These are phyloP conservation scores for Ophiostoma montium DNA, from an alignment of 2,329 filamentous ascomycete species.

Conservation along the genomic window DNA sequence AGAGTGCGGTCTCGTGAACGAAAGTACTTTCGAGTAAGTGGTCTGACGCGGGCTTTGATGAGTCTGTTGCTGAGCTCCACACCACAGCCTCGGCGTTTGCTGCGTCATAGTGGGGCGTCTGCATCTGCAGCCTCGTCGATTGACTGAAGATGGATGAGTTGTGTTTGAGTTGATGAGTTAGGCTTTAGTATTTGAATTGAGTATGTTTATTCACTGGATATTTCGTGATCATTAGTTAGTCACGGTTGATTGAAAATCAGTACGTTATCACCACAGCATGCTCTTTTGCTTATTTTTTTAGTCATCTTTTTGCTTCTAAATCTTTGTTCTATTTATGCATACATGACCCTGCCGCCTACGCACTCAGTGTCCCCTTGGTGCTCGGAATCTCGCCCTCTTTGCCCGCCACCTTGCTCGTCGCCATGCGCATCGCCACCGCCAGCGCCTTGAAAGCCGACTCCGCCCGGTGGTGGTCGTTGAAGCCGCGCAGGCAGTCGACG, in stretches of 20 bases:
- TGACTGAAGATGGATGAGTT: too few relatives aligned
- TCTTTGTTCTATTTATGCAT: background rate
- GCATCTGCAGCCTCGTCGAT: background rate
- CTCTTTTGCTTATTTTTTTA: background rate
- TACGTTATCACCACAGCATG: background rate
- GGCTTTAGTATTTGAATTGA: too few relatives aligned
- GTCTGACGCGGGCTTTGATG: background rate
- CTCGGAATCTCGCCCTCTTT: constrained; percentile 88
- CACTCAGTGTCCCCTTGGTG: constrained; percentile 80
- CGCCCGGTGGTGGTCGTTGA: constrained; percentile 91
- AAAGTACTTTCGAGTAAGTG: too few relatives aligned
- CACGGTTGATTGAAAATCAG: too few relatives aligned
- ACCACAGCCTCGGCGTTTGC: background rate
- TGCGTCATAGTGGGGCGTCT: constrained; percentile 9
- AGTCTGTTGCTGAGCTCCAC: constrained; percentile 1
- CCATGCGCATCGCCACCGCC: constrained; percentile 69
- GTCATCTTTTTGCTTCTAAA: constrained; percentile 5
- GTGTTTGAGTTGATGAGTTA: too few relatives aligned
- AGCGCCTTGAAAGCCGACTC: constrained; percentile 97
- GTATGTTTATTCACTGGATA: too few relatives aligned
- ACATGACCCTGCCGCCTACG: constrained; percentile 24
- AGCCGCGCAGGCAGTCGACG: constrained; percentile 78
- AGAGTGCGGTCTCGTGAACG: too few relatives aligned
- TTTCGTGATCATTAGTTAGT: too few relatives aligned
- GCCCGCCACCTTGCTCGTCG: constrained; percentile 59